These are phyloP conservation scores for Kalmusia sp. DNA, from an alignment of 2,329 filamentous ascomycete genomes.

Conservation along the genomic window DNA sequence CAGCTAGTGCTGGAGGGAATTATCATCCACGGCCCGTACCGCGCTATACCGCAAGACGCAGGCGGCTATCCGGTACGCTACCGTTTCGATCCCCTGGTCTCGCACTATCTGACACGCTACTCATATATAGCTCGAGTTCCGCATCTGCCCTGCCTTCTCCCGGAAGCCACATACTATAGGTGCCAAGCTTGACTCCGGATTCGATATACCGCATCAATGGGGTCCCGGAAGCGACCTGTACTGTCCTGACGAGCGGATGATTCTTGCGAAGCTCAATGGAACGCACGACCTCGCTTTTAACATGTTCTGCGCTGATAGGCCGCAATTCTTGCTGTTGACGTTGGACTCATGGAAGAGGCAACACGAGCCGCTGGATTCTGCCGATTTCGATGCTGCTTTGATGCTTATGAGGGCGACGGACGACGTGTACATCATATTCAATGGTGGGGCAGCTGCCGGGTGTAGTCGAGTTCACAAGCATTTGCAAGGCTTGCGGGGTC, in stretches of 20 bases:
- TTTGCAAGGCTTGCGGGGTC: conserved; percentile 51
- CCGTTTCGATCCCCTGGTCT: not conserved
- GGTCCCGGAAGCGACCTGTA: conserved; percentile 51
- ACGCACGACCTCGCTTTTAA: conserved; percentile 58
- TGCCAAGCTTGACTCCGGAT: conserved; percentile 22
- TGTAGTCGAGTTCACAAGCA: conserved; percentile 60
- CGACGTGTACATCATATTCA: conserved; percentile 51
- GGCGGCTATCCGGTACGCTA: conserved; percentile 35
- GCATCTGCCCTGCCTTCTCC: conserved; percentile 34
- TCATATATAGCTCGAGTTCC: conserved; percentile 43
- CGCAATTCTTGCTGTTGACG: conserved; percentile 58
- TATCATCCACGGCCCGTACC: conserved; percentile 32
- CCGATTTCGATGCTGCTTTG: conserved; percentile 52
- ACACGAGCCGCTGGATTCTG: conserved; percentile 48
- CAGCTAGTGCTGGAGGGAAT: conserved; percentile 29
- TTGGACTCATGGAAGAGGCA: conserved; percentile 57
- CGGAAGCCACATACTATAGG: conserved; percentile 40
- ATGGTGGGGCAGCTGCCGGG: conserved; percentile 54
- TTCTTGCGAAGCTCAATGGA: conserved; percentile 48
- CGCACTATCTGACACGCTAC: not conserved
- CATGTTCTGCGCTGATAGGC: conserved; percentile 57
- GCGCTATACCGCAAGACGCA: conserved; percentile 24
- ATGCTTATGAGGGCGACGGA: conserved; percentile 35
- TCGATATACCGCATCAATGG: conserved; percentile 30
- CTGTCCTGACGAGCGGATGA: conserved; percentile 52